Evolutionary conservation across 257 asterid genomes (phyloP).

Genomic region (Nyctanthes arbortristis): DNA sequence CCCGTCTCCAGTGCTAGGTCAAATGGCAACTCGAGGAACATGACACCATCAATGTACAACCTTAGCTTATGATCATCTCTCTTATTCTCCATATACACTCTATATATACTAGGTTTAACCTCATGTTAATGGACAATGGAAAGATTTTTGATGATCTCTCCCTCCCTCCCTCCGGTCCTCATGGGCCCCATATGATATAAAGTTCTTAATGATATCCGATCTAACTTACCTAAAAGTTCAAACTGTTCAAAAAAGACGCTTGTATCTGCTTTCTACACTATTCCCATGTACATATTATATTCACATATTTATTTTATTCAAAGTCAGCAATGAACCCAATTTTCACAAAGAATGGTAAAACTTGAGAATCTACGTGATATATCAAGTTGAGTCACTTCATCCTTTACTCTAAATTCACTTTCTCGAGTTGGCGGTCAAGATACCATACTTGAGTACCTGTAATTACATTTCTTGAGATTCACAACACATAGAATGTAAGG

Average conservation of each 20-base stretch:
- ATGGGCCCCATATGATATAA: too few relatives aligned
- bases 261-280: too few relatives aligned
- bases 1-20: slow-evolving; percentile 12
- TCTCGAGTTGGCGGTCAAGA: background rate
- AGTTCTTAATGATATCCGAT: too few relatives aligned
- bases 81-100: slow-evolving; percentile 20
- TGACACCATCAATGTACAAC: slow-evolving; percentile 18
- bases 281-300: background rate
- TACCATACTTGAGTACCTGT: background rate
- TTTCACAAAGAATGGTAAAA: background rate
- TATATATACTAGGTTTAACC: slow-evolving; percentile 16
- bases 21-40: slow-evolving; percentile 28
- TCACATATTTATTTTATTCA: too few relatives aligned
- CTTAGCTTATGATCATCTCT: slow-evolving; percentile 4
- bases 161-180: background rate
- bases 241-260: slow-evolving; percentile 7
- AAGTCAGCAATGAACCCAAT: background rate
- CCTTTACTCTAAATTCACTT: background rate
- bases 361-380: background rate
- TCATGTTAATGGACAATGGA: background rate
- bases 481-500: background rate
- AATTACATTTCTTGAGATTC: background rate
- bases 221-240: slow-evolving; percentile 7
- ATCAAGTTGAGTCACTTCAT: background rate
- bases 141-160: background rate